Percentiles rank a stretch among this genome's conserved stretches.
Conservation (phyloP, 176 grass and related monocot genomes). For the Eleusine coracana region DNA sequence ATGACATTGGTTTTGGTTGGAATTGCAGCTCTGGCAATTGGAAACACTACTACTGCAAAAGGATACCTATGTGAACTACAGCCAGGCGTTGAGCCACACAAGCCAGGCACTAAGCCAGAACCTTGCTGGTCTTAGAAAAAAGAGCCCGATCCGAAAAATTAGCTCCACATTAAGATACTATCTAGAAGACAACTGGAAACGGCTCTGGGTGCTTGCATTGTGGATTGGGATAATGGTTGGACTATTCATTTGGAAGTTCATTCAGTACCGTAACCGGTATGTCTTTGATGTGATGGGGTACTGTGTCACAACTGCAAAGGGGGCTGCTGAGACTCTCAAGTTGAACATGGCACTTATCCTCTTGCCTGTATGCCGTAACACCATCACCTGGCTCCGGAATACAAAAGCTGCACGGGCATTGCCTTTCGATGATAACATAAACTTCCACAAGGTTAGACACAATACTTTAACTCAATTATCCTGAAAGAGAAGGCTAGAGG, state of each 20-base stretch:
- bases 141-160: slow-evolving; percentile 66
- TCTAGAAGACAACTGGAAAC: slow-evolving; percentile 96
- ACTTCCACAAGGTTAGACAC: slow-evolving; percentile 86
- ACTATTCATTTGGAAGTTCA: slow-evolving; percentile 93
- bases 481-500: not conserved
- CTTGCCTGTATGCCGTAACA: slow-evolving; percentile 93
- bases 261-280: slow-evolving; percentile 77
- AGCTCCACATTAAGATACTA: slow-evolving; percentile 77
- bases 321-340: slow-evolving; percentile 95
- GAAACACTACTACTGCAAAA: slow-evolving; percentile 89
- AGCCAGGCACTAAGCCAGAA: slow-evolving; percentile 91
- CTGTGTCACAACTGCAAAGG: slow-evolving; percentile 82
- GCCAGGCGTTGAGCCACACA: slow-evolving; percentile 82
- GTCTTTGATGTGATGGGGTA: slow-evolving; percentile 90
- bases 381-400: slow-evolving; percentile 90
- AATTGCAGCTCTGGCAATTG: slow-evolving; percentile 86
- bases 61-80: slow-evolving; percentile 93
- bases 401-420: slow-evolving; percentile 74
- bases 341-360: slow-evolving; percentile 96
- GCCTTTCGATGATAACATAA: slow-evolving; percentile 93
- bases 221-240: slow-evolving; percentile 89
- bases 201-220: slow-evolving; percentile 82
- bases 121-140: slow-evolving; percentile 59
- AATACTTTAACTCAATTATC: slow-evolving; percentile 13
- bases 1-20: slow-evolving; percentile 26